Conservation (phyloP, 2,329 filamentous ascomycete genomes). For the Aspergillus carbonarius region DNA sequence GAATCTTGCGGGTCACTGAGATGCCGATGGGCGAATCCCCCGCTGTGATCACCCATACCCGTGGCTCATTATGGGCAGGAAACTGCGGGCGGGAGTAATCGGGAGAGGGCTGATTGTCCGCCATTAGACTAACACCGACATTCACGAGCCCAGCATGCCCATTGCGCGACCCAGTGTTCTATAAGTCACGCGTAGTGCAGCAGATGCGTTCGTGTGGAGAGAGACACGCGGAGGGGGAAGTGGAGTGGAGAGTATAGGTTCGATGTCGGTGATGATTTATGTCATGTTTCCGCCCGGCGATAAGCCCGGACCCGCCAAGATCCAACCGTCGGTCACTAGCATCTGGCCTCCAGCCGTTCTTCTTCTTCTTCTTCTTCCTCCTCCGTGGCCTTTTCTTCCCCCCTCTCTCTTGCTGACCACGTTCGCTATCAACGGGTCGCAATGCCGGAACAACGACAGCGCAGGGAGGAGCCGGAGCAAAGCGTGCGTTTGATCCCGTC, state of each 20-base stretch:
- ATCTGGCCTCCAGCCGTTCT: not conserved
- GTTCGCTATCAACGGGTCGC: slow-evolving; percentile 13
- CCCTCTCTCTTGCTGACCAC: slow-evolving; percentile 12
- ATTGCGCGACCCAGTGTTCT: slow-evolving; percentile 23
- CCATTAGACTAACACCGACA: slow-evolving; percentile 31
- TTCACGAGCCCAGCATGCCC: slow-evolving; percentile 26
- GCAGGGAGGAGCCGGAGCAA: slow-evolving; percentile 34
- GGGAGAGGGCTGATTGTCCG: slow-evolving; percentile 35
- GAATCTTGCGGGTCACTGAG: slow-evolving; percentile 74
- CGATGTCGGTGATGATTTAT: slow-evolving; percentile 5
- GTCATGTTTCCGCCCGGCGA: slow-evolving; percentile 8
- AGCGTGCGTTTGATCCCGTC: slow-evolving; percentile 25
- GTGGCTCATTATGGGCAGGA: slow-evolving; percentile 64
- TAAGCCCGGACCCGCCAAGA: slow-evolving; percentile 6
- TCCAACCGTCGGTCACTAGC: not conserved
- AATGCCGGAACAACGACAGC: slow-evolving; percentile 44
- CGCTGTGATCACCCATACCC: slow-evolving; percentile 90
- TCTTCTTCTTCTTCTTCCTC: slow-evolving; percentile 9
- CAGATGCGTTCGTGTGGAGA: not conserved
- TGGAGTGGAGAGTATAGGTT: not conserved
- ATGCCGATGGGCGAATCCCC: slow-evolving; percentile 83
- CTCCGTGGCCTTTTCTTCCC: slow-evolving; percentile 19
- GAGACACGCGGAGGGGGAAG: not conserved
- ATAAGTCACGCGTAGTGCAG: not conserved
- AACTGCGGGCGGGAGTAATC: slow-evolving; percentile 49